Evolutionary conservation across 164 flowering plant species (phyloP), one percentile per base, ranked within the genome.

Genomic region (Macadamia integrifolia): DNA sequence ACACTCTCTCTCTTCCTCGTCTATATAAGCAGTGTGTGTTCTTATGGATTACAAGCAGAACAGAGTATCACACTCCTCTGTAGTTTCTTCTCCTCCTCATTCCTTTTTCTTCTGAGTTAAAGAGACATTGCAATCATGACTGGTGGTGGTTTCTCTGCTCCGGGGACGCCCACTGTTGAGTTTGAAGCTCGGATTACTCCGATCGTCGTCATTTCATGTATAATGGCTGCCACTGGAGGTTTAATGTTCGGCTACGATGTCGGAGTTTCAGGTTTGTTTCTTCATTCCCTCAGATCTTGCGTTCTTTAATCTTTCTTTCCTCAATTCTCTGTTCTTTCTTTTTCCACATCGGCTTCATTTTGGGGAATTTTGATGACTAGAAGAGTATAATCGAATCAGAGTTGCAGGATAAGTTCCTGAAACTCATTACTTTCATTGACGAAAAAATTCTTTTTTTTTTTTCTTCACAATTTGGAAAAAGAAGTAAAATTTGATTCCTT

Each of bases 171-270:
- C 43, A 89, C 86, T 8, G 77, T 65, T 6, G 88, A 84, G 73
- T 92, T 89, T 60, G 98, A 91, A 75, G 98, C 95, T 0, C 83
- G 83, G 80, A 91, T 94, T 32, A 94, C 98, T 1, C 92, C 96
- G 9, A 85, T 90, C 44, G 99, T 94, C n/a, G 83, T 94, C 69
- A 75, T 94, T 49, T 90, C 99, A 3, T 92, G 97, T 61, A 89
- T 92, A 35, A 88, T 92, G 97, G 99, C 98, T 0, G 94, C 99
- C 60, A 88, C 94, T 14, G 98, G 98, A 0, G 98, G 97, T 32
- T 88, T 93, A 60, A 93, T 93, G 97, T 93, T 93, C 65, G 99
- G 97, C 28, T 94, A 94, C 66, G 99, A 94, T 53, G 91, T 46
- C 50, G 9, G 50, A 8, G 13, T 8, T 8, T 46, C 50, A 46